Evolutionary conservation across 1,139 yeast genomes (phyloP).

Genomic region (Nakaseomyces bracarensis): DNA sequence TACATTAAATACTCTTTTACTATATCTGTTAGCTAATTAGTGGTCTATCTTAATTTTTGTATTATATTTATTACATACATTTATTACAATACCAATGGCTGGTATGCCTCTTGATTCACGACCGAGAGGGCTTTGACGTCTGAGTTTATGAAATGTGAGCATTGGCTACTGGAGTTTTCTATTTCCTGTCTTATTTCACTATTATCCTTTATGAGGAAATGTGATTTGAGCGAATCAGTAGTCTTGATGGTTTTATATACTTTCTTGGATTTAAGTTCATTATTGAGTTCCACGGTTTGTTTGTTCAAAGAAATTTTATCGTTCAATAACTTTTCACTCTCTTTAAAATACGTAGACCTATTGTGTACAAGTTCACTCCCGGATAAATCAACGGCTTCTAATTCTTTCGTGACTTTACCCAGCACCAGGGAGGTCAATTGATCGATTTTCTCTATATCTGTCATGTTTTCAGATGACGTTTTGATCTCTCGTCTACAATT

Average conservation of each 20-base stretch:
- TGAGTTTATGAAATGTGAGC: not conserved
- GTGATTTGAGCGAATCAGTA: not conserved
- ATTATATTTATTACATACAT: not conserved
- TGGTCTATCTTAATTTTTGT: not conserved
- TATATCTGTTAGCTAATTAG: too few species aligned
- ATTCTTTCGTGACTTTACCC: not conserved
- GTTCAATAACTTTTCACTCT: constrained; percentile 25
- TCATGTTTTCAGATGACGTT: not conserved
- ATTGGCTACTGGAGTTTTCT: not conserved
- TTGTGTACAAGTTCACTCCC: constrained; percentile 18
- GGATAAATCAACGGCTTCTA: not conserved
- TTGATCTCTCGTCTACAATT: not conserved
- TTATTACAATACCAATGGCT: constrained; percentile 5
- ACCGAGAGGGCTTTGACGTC: not conserved
- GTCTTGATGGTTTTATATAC: constrained; percentile 2
- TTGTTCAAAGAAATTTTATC: constrained; percentile 30
- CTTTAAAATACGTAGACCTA: constrained; percentile 23
- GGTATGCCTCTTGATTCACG: constrained; percentile 2
- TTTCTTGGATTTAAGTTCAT: constrained; percentile 6
- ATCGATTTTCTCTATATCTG: not conserved
- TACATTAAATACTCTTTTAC: too few species aligned
- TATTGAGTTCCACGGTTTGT: constrained; percentile 27
- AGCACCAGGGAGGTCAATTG: not conserved
- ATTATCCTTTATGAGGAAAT: constrained; percentile 4
- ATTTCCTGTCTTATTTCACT: constrained; percentile 1